Conservation (phyloP, 2,329 filamentous ascomycete genomes). For the Elsinoe necatrix region DNA sequence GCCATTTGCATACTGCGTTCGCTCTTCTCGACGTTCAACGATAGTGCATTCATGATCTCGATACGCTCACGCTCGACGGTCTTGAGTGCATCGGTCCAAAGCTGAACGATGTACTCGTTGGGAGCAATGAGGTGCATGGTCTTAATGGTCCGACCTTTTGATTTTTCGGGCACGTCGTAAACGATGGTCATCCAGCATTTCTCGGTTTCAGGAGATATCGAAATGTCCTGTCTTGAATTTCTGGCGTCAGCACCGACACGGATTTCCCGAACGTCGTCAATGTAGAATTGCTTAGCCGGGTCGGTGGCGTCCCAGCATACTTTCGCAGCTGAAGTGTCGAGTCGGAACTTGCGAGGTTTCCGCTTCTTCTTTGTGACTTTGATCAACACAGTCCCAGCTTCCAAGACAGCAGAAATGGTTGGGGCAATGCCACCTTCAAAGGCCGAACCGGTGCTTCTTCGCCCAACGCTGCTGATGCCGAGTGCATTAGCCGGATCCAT, state of each 20-base stretch:
- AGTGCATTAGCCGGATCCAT: conserved; percentile 32
- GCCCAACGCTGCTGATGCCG: conserved; percentile 32
- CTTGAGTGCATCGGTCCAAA: conserved; percentile 80
- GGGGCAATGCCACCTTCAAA: conserved; percentile 50
- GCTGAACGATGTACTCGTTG: conserved; percentile 58
- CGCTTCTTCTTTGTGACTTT: conserved; percentile 82
- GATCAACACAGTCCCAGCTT: conserved; percentile 66
- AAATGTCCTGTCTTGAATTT: conserved; percentile 81
- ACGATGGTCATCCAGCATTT: conserved; percentile 81
- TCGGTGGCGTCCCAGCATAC: conserved; percentile 78
- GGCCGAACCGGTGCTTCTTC: conserved; percentile 21
- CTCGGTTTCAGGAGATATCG: conserved; percentile 58
- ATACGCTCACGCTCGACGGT: conserved; percentile 78
- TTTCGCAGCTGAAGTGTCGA: conserved; percentile 76
- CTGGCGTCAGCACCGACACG: conserved; percentile 73
- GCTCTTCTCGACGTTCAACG: conserved; percentile 65
- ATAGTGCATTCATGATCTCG: conserved; percentile 80
- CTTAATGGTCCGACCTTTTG: conserved; percentile 62
- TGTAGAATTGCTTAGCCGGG: conserved; percentile 76
- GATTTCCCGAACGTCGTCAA: conserved; percentile 92
- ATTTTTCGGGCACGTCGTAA: conserved; percentile 69
- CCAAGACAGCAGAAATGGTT: conserved; percentile 65
- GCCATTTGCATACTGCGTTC: conserved; percentile 56
- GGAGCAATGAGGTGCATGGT: conserved; percentile 81
- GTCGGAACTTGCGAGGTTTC: conserved; percentile 62